Conservation (phyloP, 2,329 filamentous ascomycete genomes). For the Leptographium lundbergii region DNA sequence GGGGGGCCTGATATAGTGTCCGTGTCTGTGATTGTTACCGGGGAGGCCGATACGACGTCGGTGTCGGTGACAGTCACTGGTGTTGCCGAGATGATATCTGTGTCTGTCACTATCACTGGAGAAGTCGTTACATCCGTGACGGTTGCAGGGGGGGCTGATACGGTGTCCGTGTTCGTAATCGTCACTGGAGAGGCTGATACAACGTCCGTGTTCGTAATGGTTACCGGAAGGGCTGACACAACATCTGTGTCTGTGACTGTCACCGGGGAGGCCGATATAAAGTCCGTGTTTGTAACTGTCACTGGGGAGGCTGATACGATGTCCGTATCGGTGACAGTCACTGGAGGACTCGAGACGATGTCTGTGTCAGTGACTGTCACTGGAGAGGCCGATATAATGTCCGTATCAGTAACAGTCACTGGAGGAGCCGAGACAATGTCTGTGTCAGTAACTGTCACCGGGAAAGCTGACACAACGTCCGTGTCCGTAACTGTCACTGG, state of each 20-base stretch:
- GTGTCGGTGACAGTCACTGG: background rate
- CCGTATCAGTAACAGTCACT: background rate
- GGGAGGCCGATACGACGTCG: too few species aligned
- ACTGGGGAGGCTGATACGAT: too few species aligned
- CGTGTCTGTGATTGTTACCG: background rate
- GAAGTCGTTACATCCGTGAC: too few species aligned
- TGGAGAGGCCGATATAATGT: background rate
- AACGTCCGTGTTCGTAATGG: too few species aligned
- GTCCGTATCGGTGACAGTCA: background rate
- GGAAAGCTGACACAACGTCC: background rate
- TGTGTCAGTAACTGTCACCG: too few species aligned
- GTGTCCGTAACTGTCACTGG: background rate
- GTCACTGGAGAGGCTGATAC: too few species aligned
- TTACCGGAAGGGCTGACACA: too few species aligned
- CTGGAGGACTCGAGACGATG: background rate
- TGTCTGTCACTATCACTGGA: too few species aligned
- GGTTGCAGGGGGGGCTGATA: too few species aligned
- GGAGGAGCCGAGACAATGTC: too few species aligned
- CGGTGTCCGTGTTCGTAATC: too few species aligned
- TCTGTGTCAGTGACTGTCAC: background rate
- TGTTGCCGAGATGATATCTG: too few species aligned
- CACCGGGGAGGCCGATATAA: background rate
- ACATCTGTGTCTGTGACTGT: background rate
- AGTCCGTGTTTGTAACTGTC: background rate
- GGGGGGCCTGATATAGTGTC: background rate